A percentile compares a stretch with the other conserved stretches of the same genome.
Conservation (phyloP, 352 stramenopile species). For the Phytophthora cactorum region DNA sequence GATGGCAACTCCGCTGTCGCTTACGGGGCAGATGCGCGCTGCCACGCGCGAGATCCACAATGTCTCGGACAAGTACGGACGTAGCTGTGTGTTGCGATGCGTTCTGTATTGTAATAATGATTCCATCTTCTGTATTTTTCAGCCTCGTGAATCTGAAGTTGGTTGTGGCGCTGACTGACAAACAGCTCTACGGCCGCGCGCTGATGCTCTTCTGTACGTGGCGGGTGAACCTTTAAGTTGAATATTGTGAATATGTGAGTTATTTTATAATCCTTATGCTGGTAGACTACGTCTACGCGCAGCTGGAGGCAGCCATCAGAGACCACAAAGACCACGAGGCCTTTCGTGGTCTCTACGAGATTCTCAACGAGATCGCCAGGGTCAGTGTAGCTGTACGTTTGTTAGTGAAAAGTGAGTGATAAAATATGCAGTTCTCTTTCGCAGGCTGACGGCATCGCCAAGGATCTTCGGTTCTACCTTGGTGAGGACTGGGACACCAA, state of each 20-base stretch:
- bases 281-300: constrained; percentile 70
- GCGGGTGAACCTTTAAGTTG: neutral
- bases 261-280: constrained; percentile 9
- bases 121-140: neutral
- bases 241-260: neutral
- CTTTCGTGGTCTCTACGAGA: constrained; percentile 49
- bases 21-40: constrained; percentile 60
- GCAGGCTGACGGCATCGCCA: constrained; percentile 63
- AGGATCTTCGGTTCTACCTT: constrained; percentile 70
- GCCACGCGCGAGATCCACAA: constrained; percentile 57
- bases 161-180: constrained; percentile 67
- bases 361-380: constrained; percentile 50
- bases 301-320: constrained; percentile 63
- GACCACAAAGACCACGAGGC: constrained; percentile 50
- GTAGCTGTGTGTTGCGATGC: neutral
- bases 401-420: neutral
- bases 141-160: constrained; percentile 79
- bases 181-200: constrained; percentile 65
- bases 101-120: neutral
- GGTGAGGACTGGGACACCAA: constrained; percentile 63
- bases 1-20: constrained; percentile 10
- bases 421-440: constrained; percentile 7
- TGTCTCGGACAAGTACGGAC: constrained; percentile 60
- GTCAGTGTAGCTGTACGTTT: constrained; percentile 25
- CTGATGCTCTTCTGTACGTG: constrained; percentile 77